A percentile compares a stretch with the other conserved stretches of the same genome.
Conservation (phyloP, 2,329 filamentous ascomycete genomes). For the Cladosporium sp. region DNA sequence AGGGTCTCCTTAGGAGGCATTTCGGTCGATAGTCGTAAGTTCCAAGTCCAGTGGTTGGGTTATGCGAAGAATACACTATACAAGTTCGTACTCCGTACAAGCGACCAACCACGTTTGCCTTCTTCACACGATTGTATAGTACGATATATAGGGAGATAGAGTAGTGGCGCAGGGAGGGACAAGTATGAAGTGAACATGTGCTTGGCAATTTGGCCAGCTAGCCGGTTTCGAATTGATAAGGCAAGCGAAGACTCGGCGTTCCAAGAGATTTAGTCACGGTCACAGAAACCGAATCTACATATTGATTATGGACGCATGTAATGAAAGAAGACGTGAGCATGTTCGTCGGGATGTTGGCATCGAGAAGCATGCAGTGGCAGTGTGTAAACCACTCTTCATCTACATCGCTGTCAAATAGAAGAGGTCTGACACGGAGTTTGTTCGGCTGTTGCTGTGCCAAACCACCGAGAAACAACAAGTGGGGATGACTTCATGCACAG, state of each 20-base stretch:
- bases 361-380: not conserved
- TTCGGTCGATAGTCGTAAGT: not conserved
- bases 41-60: not conserved
- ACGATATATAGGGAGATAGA: not conserved
- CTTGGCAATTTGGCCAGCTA: conserved; percentile 17
- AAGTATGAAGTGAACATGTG: conserved; percentile 12
- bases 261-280: not conserved
- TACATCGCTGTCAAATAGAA: not conserved
- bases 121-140: not conserved
- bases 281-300: not conserved
- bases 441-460: conserved; percentile 7
- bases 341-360: not conserved
- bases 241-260: conserved; percentile 8
- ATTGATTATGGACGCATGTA: not conserved
- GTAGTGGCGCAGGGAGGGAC: conserved; percentile 5
- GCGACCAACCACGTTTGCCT: not conserved
- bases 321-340: not conserved
- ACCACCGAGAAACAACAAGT: conserved; percentile 1
- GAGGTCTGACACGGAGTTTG: not conserved
- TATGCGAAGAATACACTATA: not conserved
- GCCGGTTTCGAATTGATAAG: conserved; percentile 17
- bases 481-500: conserved; percentile 8
- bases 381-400: not conserved
- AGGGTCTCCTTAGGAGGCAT: not conserved
- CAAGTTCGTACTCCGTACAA: not conserved